Conservation (phyloP, 2,329 filamentous ascomycete genomes). For the Colletotrichum brevisporum region DNA sequence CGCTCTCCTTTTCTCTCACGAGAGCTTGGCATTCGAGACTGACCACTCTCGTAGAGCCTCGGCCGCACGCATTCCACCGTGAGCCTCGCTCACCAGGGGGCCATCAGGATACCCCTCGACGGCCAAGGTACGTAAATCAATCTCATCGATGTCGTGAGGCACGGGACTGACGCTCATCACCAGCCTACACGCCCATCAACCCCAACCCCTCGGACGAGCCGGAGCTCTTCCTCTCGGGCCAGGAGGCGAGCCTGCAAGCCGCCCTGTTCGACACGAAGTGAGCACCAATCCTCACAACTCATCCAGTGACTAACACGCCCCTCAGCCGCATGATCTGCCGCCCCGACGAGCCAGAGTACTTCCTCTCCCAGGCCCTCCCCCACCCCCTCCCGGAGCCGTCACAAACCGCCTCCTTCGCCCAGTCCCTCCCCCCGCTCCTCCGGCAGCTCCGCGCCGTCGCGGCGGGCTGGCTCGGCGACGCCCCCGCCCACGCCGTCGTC, state of each 20-base stretch:
- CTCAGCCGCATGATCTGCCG: neutral
- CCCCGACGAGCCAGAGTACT: neutral
- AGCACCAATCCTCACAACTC: neutral
- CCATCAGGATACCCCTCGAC: neutral
- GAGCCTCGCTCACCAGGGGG: neutral
- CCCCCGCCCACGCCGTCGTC: neutral
- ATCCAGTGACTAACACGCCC: too few species aligned
- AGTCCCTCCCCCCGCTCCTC: neutral
- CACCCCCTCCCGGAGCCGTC: neutral
- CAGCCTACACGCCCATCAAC: neutral
- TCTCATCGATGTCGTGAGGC: neutral
- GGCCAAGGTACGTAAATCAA: neutral
- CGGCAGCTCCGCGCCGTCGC: neutral
- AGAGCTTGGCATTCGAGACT: too few species aligned
- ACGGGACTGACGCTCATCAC: neutral
- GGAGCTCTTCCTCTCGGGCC: neutral
- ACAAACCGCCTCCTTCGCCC: too few species aligned
- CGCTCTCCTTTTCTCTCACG: neutral
- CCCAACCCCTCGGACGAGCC: neutral
- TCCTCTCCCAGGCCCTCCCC: neutral
- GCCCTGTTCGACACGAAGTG: conserved; percentile 8
- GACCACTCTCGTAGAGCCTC: neutral
- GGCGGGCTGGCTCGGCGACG: neutral
- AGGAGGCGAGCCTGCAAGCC: neutral
- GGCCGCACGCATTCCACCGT: neutral